These are phyloP conservation scores for Exophiala oligosperma DNA, from an alignment of 2,329 filamentous ascomycete species.

Conservation along the genomic window DNA sequence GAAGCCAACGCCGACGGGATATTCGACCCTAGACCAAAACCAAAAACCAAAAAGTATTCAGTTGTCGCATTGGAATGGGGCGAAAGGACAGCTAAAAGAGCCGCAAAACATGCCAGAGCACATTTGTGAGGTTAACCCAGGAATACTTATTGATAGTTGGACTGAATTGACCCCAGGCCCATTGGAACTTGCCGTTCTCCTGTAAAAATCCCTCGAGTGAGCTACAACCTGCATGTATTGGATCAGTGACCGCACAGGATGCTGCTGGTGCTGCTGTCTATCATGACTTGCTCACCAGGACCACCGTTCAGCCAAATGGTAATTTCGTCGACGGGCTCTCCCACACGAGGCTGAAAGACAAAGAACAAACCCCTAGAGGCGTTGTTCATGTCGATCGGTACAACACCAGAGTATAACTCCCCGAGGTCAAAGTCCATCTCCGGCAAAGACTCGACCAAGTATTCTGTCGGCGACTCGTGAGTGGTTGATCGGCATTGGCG, in stretches of 20 bases:
- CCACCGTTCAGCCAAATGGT: slow-evolving; percentile 30
- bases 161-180: slow-evolving; percentile 29
- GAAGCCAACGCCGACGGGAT: slow-evolving; percentile 26
- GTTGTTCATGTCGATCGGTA: slow-evolving; percentile 21
- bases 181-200: slow-evolving; percentile 35
- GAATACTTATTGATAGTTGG: slow-evolving; percentile 33
- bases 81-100: no score
- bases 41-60: no score
- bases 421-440: slow-evolving; percentile 18
- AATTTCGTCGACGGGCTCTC: slow-evolving; percentile 25
- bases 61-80: no score
- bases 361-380: slow-evolving; percentile 20
- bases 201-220: slow-evolving; percentile 34
- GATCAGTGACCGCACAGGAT: no score
- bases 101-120: slow-evolving; percentile 25
- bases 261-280: no score
- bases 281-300: neutral
- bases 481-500: neutral
- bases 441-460: slow-evolving; percentile 22
- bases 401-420: slow-evolving; percentile 23
- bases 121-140: slow-evolving; percentile 43
- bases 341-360: slow-evolving; percentile 27
- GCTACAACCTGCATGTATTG: slow-evolving; percentile 13
- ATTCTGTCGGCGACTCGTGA: slow-evolving; percentile 2
- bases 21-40: slow-evolving; percentile 17